These are phyloP conservation scores for Teratosphaeriaceae sp. DNA, from an alignment of 2,329 filamentous ascomycete genomes.

Conservation along the genomic window DNA sequence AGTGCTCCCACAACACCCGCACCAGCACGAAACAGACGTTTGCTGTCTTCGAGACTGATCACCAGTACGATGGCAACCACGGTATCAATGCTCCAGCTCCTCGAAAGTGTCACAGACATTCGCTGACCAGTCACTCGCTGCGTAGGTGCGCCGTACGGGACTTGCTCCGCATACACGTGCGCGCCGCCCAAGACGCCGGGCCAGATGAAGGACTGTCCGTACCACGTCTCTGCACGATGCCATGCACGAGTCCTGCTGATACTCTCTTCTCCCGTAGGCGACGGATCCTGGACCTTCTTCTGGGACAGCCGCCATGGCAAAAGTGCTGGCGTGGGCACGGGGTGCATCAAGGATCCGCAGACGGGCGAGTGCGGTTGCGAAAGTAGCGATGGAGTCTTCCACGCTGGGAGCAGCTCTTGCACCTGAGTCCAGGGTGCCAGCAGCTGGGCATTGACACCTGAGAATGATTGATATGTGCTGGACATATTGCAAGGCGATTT, in stretches of 20 bases:
- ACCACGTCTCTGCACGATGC: neutral
- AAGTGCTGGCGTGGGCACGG: conserved; percentile 26
- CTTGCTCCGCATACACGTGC: conserved; percentile 40
- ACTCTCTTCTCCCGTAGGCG: conserved; percentile 7
- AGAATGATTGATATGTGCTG: too few species aligned
- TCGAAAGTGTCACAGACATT: too few species aligned
- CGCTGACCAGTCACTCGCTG: neutral
- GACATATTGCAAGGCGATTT: too few species aligned
- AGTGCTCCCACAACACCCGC: conserved; percentile 38
- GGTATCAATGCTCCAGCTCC: conserved; percentile 29
- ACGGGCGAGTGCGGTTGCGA: conserved; percentile 38
- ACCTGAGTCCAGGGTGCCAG: too few species aligned
- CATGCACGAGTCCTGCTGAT: neutral
- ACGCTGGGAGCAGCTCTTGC: conserved; percentile 19
- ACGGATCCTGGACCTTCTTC: conserved; percentile 39
- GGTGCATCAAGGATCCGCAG: conserved; percentile 35
- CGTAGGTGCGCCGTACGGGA: conserved; percentile 43
- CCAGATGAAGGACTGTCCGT: conserved; percentile 19
- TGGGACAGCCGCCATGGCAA: conserved; percentile 25
- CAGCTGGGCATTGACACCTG: too few species aligned
- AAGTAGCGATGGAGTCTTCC: conserved; percentile 35
- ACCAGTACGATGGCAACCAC: conserved; percentile 37
- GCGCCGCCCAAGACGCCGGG: conserved; percentile 26
- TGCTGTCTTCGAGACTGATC: conserved; percentile 38
- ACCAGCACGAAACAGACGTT: conserved; percentile 32